A percentile compares a stretch with the other conserved stretches of the same genome.
Evolutionary conservation across 352 stramenopile species (phyloP).

Genomic region (Phytopythium delawarense): DNA sequence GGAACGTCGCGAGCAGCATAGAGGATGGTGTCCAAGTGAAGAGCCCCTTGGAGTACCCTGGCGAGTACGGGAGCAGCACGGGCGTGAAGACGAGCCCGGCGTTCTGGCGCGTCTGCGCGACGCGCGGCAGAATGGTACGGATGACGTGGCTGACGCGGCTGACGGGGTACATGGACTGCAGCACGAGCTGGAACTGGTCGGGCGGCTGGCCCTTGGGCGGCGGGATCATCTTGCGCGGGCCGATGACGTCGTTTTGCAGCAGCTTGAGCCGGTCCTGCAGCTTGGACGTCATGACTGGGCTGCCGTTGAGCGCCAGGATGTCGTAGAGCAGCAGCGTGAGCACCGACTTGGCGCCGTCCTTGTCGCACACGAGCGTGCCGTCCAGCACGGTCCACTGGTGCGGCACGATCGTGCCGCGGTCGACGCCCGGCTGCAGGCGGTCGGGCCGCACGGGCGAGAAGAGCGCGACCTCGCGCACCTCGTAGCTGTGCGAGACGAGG

Average conservation of each 20-base stretch:
- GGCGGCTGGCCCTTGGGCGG: conserved; percentile 71
- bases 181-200: conserved; percentile 77
- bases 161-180: conserved; percentile 83
- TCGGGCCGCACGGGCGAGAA: conserved; percentile 79
- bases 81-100: conserved; percentile 75
- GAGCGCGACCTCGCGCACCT: conserved; percentile 72
- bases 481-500: conserved; percentile 79
- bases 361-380: conserved; percentile 76
- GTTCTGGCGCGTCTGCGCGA: conserved; percentile 76
- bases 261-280: conserved; percentile 84
- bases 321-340: conserved; percentile 83
- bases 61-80: conserved; percentile 72
- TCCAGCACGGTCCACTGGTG: conserved; percentile 89
- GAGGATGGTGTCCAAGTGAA: conserved; percentile 65
- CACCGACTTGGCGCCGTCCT: conserved; percentile 63
- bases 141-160: conserved; percentile 76
- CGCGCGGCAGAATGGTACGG: conserved; percentile 63
- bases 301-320: conserved; percentile 82
- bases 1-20: conserved; percentile 65
- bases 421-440: conserved; percentile 64
- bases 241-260: conserved; percentile 89
- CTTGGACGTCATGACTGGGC: conserved; percentile 79
- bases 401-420: conserved; percentile 64
- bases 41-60: conserved; percentile 69
- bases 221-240: conserved; percentile 68